A percentile compares a stretch with the other conserved stretches of the same genome.
phyloP scores from a whole-genome alignment of 1,139 yeast species.

The Eremothecium cymbalariae region DNA sequence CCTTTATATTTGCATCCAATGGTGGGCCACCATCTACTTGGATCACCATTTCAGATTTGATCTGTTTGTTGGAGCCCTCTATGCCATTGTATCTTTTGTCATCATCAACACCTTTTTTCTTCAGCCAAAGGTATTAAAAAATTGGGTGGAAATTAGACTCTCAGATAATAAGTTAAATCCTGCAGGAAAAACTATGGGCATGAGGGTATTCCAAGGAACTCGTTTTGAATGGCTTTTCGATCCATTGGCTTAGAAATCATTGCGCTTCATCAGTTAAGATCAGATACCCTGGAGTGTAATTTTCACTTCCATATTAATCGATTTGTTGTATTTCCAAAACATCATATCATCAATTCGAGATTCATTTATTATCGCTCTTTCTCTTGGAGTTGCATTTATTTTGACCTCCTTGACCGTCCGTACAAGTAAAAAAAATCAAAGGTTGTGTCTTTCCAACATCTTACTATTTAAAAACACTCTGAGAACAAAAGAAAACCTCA shows the following conservation, averaged over 20 bases:
- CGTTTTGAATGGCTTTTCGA: conserved; percentile 44
- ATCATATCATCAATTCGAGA: too few relatives aligned
- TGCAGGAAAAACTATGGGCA: conserved; percentile 47
- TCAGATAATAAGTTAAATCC: conserved; percentile 20
- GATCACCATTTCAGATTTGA: conserved; percentile 68
- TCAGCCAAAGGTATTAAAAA: conserved; percentile 25
- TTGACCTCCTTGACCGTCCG: too few relatives aligned
- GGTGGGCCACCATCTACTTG: conserved; percentile 71
- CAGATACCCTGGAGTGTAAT: too few relatives aligned
- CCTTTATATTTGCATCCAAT: conserved; percentile 44
- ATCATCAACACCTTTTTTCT: conserved; percentile 32
- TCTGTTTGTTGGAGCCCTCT: conserved; percentile 44
- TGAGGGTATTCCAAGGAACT: conserved; percentile 48
- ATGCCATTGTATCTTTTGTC: conserved; percentile 41
- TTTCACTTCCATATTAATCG: too few relatives aligned
- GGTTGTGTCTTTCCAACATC: too few relatives aligned
- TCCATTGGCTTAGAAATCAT: conserved; percentile 33
- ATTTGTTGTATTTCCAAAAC: too few relatives aligned
- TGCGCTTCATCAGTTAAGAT: background rate
- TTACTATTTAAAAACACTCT: too few relatives aligned
- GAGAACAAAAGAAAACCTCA: too few relatives aligned
- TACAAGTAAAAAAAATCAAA: too few relatives aligned
- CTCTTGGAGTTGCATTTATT: too few relatives aligned
- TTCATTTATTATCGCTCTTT: too few relatives aligned
- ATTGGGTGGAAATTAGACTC: conserved; percentile 26